Conservation (phyloP, 805 yeast genomes). For the Cyberlindnera maritima region DNA sequence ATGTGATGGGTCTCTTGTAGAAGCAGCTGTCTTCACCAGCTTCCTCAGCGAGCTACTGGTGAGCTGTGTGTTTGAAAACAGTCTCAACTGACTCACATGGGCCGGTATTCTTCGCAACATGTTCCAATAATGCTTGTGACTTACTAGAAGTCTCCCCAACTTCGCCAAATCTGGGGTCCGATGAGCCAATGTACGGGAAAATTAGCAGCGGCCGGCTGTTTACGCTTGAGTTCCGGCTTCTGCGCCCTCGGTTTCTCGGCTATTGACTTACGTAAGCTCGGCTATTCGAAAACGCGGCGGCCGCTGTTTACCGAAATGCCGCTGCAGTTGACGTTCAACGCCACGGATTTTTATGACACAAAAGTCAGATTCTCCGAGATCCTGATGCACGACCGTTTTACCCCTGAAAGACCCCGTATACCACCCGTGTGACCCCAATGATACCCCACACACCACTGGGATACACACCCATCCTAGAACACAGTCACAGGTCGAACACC, state of each 20-base stretch:
- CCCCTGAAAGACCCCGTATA: neutral
- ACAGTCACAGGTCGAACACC: neutral
- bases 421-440: neutral
- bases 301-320: neutral
- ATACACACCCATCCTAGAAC: neutral
- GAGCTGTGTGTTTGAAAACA: neutral
- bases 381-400: no score
- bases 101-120: neutral
- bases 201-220: neutral
- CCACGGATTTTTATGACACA: neutral
- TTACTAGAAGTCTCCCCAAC: no score
- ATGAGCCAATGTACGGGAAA: neutral
- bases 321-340: neutral
- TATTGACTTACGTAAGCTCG: neutral
- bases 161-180: neutral
- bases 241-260: neutral
- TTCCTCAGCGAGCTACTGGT: neutral
- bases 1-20: conserved; percentile 5
- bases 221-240: no score
- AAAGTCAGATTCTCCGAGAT: neutral
- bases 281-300: neutral
- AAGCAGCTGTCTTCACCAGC: conserved; percentile 4
- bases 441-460: neutral
- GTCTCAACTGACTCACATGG: neutral
- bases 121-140: neutral